These are phyloP conservation scores for Quercus tomentella DNA, from an alignment of 331 rosid genomes.

Conservation along the genomic window DNA sequence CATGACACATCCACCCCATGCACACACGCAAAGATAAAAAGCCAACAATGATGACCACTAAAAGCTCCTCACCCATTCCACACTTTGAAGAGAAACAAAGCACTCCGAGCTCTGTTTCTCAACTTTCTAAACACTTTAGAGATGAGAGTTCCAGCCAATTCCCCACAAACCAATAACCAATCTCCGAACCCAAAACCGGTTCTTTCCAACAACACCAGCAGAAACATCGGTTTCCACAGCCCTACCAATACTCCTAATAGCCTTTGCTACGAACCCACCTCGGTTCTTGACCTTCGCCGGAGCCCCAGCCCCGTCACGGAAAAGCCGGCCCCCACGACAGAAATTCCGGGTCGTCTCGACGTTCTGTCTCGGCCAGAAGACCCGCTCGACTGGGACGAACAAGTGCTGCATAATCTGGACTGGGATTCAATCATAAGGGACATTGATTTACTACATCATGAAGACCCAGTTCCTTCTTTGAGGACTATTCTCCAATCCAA, in stretches of 20 bases:
- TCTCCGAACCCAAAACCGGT: constrained; percentile 37
- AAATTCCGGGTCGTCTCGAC: constrained; percentile 9
- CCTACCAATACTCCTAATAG: constrained; percentile 22
- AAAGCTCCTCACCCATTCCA: constrained; percentile 40
- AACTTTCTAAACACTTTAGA: background rate
- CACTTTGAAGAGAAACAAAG: constrained; percentile 1
- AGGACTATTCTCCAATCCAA: constrained; percentile 15
- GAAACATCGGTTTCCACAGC: constrained; percentile 20
- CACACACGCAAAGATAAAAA: constrained; percentile 71
- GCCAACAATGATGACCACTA: constrained; percentile 40
- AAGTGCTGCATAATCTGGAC: constrained; percentile 55
- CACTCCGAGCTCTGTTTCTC: background rate
- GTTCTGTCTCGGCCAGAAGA: constrained; percentile 30
- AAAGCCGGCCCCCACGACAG: constrained; percentile 16
- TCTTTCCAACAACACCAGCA: background rate
- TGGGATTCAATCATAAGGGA: constrained; percentile 86
- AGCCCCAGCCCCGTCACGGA: constrained; percentile 58
- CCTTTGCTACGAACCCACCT: constrained; percentile 73
- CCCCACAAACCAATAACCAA: constrained; percentile 30
- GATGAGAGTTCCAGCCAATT: constrained; percentile 70
- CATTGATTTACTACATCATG: constrained; percentile 54
- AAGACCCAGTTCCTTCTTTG: constrained; percentile 42
- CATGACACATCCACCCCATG: constrained; percentile 15
- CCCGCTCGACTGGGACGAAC: constrained; percentile 61
- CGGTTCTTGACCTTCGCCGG: constrained; percentile 74